phyloP scores from a whole-genome alignment of 495 filamentous ascomycete genomes.

The Aspergillus ellipticus region DNA sequence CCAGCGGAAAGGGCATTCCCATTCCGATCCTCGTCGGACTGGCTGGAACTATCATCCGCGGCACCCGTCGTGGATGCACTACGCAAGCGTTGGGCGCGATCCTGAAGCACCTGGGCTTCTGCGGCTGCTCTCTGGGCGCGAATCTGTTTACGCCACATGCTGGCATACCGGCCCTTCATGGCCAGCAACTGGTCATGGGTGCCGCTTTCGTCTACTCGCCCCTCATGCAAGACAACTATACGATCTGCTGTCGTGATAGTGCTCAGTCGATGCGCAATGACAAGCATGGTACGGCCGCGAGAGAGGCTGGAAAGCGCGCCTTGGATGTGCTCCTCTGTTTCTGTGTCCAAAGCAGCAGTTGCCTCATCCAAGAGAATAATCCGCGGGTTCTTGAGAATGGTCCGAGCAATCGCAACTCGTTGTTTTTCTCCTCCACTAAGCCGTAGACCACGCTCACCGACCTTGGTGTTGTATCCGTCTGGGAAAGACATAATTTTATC shows the following conservation, averaged over 20 bases:
- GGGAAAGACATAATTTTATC: conserved; percentile 94
- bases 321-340: conserved; percentile 96
- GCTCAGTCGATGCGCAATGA: conserved; percentile 84
- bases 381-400: conserved; percentile 90
- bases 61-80: conserved; percentile 33
- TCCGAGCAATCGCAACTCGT: conserved; percentile 92
- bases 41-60: conserved; percentile 50
- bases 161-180: conserved; percentile 73
- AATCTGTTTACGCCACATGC: conserved; percentile 96
- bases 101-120: conserved; percentile 59
- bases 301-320: conserved; percentile 74
- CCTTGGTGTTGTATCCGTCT: conserved; percentile 85
- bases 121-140: conserved; percentile 79
- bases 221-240: conserved; percentile 86
- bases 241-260: conserved; percentile 94
- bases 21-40: conserved; percentile 49
- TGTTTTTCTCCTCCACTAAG: conserved; percentile 96
- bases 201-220: conserved; percentile 77
- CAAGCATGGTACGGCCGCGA: conserved; percentile 77
- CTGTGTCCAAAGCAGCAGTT: conserved; percentile 90
- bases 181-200: conserved; percentile 82
- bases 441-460: conserved; percentile 89
- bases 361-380: conserved; percentile 97
- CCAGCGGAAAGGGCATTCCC: conserved; percentile 26
- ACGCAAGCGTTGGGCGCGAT: conserved; percentile 44